These are phyloP conservation scores for Nannochloris sp. DNA, from an alignment of 139 green algal species.

Conservation along the genomic window DNA sequence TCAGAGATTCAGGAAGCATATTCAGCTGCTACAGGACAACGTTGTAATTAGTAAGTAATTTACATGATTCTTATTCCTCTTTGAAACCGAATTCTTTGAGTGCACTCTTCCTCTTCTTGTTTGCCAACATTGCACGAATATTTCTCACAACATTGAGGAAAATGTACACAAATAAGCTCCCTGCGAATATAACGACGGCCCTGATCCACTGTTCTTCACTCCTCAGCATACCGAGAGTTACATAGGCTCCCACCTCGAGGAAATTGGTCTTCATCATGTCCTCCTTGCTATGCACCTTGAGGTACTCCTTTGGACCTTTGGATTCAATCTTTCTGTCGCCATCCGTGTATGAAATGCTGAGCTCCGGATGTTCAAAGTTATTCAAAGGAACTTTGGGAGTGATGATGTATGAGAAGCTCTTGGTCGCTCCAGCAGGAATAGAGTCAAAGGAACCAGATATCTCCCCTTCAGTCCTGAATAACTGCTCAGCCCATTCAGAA, in stretches of 20 bases:
- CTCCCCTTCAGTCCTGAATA: conserved; percentile 9
- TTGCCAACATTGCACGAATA: neutral
- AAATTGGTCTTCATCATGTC: conserved; percentile 5
- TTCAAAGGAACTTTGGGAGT: conserved; percentile 2
- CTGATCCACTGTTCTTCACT: conserved; percentile 8
- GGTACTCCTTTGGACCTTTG: neutral
- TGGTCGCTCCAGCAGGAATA: conserved; percentile 17
- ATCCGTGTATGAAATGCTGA: conserved; percentile 1
- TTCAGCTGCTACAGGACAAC: neutral
- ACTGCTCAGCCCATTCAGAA: conserved; percentile 5
- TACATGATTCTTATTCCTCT: conserved; percentile 2
- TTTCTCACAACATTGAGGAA: neutral
- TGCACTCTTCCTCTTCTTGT: conserved; percentile 1
- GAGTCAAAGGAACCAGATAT: conserved; percentile 15
- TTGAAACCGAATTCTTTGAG: conserved; percentile 8
- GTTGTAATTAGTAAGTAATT: neutral
- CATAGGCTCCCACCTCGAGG: neutral
- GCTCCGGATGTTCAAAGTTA: neutral
- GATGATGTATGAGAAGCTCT: conserved; percentile 1
- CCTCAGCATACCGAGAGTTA: conserved; percentile 9
- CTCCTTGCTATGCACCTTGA: neutral
- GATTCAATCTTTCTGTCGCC: neutral
- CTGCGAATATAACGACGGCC: neutral
- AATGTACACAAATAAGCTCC: neutral
- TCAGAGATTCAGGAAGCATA: too few species aligned